A percentile compares a stretch with the other conserved stretches of the same genome.
Evolutionary conservation across 2,329 filamentous ascomycete species (phyloP).

Genomic region (Curvularia lunata): DNA sequence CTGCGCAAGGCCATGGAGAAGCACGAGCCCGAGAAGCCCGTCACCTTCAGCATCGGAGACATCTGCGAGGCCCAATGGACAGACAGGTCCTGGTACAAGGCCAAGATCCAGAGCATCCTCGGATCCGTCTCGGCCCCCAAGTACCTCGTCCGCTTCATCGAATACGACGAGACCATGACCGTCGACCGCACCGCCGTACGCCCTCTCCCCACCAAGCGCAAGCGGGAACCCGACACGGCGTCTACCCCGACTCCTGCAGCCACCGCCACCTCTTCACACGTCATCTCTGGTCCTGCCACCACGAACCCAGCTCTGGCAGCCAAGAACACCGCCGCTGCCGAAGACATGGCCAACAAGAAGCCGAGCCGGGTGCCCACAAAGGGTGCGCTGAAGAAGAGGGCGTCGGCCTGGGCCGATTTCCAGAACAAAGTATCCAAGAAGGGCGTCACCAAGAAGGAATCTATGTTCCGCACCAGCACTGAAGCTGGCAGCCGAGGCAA

Average conservation of each 20-base stretch:
- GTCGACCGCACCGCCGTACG: conserved; percentile 58
- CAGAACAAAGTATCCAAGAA: conserved; percentile 70
- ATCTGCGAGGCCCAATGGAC: conserved; percentile 89
- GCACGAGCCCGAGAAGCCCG: conserved; percentile 45
- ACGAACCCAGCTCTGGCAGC: conserved; percentile 70
- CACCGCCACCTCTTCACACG: conserved; percentile 51
- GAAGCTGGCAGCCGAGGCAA: conserved; percentile 84
- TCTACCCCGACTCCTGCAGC: conserved; percentile 56
- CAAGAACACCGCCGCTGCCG: conserved; percentile 68
- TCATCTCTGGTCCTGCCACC: conserved; percentile 71
- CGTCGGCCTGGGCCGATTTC: conserved; percentile 95
- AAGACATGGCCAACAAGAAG: conserved; percentile 68
- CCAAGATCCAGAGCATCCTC: conserved; percentile 90
- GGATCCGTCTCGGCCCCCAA: conserved; percentile 89
- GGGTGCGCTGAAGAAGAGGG: conserved; percentile 87
- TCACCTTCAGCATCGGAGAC: conserved; percentile 84
- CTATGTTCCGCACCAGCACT: conserved; percentile 95
- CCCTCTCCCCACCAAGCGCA: conserved; percentile 51
- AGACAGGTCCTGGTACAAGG: conserved; percentile 89
- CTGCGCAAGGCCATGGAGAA: conserved; percentile 60
- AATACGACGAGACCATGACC: conserved; percentile 87
- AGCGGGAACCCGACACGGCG: conserved; percentile 84
- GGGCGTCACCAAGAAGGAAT: conserved; percentile 82
- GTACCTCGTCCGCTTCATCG: conserved; percentile 94
- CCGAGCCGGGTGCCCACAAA: conserved; percentile 84